Conservation (phyloP, 73 alveolate species). For the Paramecium octaurelia region DNA sequence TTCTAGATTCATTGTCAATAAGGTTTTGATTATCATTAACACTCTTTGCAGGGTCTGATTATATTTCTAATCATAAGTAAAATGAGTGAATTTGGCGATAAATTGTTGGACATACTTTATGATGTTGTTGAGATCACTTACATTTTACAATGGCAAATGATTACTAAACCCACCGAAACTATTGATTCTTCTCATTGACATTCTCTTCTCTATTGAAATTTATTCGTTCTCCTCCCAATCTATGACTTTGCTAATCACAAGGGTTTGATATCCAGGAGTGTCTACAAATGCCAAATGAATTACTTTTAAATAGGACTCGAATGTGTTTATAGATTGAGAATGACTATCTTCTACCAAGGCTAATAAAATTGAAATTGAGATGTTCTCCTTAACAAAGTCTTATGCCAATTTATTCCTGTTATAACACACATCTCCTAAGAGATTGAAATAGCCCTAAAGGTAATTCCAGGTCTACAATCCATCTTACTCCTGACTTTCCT, state of each 20-base stretch:
- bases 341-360: neutral
- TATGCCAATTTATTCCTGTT: neutral
- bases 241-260: neutral
- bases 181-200: neutral
- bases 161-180: neutral
- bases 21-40: neutral
- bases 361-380: neutral
- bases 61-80: slow-evolving; percentile 1
- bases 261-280: neutral
- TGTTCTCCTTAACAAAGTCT: neutral
- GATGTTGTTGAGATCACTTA: neutral
- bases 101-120: neutral
- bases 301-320: neutral
- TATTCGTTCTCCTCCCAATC: neutral
- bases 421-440: slow-evolving; percentile 39
- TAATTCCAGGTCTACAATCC: slow-evolving; percentile 2
- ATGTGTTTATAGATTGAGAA: neutral
- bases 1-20: neutral
- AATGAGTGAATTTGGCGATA: slow-evolving; percentile 27
- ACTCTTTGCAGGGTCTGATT: neutral
- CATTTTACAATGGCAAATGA: neutral
- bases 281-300: slow-evolving; percentile 25
- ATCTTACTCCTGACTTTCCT: slow-evolving; percentile 27
- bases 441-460: neutral
- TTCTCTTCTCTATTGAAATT: neutral